Evolutionary conservation across 169 alveolate genomes (phyloP), one percentile per base, ranked within the genome.

Genomic region (Plasmodium sp.): DNA sequence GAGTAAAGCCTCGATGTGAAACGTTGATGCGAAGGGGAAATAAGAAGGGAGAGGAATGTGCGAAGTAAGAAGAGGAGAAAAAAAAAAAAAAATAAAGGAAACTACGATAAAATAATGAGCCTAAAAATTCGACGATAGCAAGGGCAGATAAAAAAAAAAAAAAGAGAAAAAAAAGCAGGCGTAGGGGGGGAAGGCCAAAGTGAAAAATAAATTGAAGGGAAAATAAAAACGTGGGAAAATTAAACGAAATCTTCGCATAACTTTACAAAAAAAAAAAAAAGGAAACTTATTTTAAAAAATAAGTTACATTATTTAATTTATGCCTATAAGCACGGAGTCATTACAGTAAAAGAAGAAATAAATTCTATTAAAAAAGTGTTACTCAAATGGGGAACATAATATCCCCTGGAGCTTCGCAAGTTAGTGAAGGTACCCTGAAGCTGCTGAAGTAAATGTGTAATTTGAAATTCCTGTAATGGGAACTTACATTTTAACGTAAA

Each of bases 391-490:
- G 73, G 84, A 80, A 22, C 41, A 58, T 27, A 83, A 33, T 56
- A 62, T n/a, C 58, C 27, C 39, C 77, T 67, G 77, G n/a, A 22
- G n/a, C 39, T 67, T 67, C n/a, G 33, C 43, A 67, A 12, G 31
- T 10, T 22, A 6, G 77, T 67, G 77, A 67, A 67, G 43, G 33
- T 27, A 67, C 39, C 16, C 79, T 58, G 51, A 36, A 16, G 73
- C 72, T 31, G 31, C 54, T 31, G 43, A 31, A 56, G 91, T 83
- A 43, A 83, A 83, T 83, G 91, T 83, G 91, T 83, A 83, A 83
- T 34, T 83, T 51, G 22, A 81, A 83, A 83, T 7, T 54, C 39
- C 22, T 56, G 10, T 54, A 27, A 34, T 58, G 54, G 72, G 27
- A 83, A 41, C 73, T 48, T 7, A 18, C 18, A 22, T 81, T 83